Percentiles rank a stretch among this genome's conserved stretches.
Evolutionary conservation across 2,329 filamentous ascomycete species (phyloP).

Genomic region (Juglanconis juglandina): DNA sequence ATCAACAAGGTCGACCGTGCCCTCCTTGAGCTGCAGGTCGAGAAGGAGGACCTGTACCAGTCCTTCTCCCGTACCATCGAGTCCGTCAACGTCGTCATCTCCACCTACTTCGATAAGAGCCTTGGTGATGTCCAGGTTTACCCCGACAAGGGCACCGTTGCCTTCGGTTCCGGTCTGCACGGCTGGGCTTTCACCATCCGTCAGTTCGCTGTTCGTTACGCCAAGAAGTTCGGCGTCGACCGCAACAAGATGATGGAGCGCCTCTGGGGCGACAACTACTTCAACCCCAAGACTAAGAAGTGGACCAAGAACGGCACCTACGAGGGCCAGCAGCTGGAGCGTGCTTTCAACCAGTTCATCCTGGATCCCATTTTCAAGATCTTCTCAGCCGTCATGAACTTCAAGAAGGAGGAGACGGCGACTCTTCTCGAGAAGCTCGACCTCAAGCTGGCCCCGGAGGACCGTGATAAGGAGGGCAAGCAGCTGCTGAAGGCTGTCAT

Average conservation of each 20-base stretch:
- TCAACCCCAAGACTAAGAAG: conserved; percentile 99
- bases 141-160: conserved; percentile 94
- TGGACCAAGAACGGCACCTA: conserved; percentile 85
- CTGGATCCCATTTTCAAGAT: conserved; percentile 99
- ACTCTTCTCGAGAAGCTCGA: conserved; percentile 87
- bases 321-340: conserved; percentile 88
- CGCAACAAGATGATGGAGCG: conserved; percentile 99
- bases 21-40: conserved; percentile 96
- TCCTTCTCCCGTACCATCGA: conserved; percentile 99
- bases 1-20: conserved; percentile 99
- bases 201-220: conserved; percentile 92
- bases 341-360: conserved; percentile 99
- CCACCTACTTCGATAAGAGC: conserved; percentile 95
- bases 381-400: conserved; percentile 94
- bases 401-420: conserved; percentile 89
- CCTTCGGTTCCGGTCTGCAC: conserved; percentile 99
- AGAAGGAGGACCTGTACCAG: conserved; percentile 99
- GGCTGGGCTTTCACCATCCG: conserved; percentile 99
- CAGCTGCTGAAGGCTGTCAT: conserved; percentile 96
- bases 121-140: conserved; percentile 99
- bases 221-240: conserved; percentile 99
- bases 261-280: conserved; percentile 99
- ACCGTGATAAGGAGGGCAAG: conserved; percentile 96
- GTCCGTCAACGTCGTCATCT: conserved; percentile 99
- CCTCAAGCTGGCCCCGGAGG: conserved; percentile 83